These are phyloP conservation scores for Rhodomyrtus psidioides DNA, from an alignment of 441 rosid genomes.

Conservation along the genomic window DNA sequence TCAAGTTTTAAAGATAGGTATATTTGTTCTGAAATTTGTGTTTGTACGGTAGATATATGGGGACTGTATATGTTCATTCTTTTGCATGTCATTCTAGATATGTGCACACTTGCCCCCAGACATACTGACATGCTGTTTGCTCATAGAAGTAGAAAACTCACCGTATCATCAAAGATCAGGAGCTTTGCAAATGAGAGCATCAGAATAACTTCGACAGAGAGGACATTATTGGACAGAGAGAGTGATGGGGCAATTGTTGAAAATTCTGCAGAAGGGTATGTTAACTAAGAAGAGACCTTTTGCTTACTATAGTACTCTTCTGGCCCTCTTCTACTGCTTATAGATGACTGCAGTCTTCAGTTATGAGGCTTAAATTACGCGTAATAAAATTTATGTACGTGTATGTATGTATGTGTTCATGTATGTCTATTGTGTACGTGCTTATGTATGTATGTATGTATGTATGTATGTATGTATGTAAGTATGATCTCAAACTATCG, in stretches of 20 bases:
- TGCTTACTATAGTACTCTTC: background rate
- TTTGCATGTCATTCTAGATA: background rate
- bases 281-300: background rate
- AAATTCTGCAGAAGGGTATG: constrained; percentile 35
- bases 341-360: background rate
- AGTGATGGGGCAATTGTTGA: constrained; percentile 7
- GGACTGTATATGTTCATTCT: background rate
- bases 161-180: background rate
- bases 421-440: background rate
- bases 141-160: constrained; percentile 26
- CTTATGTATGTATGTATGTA: background rate
- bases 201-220: constrained; percentile 5
- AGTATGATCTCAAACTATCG: background rate
- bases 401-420: background rate
- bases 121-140: constrained; percentile 1
- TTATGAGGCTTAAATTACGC: background rate
- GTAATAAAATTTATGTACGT: background rate
- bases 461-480: background rate
- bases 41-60: background rate
- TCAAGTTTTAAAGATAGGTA: background rate
- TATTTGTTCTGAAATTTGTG: background rate
- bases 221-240: constrained; percentile 4
- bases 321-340: background rate
- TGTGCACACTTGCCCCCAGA: background rate
- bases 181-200: constrained; percentile 16